Base-by-base conservation (phyloP, 2,329 filamentous ascomycete species). In the Phoma sp. region DNA sequence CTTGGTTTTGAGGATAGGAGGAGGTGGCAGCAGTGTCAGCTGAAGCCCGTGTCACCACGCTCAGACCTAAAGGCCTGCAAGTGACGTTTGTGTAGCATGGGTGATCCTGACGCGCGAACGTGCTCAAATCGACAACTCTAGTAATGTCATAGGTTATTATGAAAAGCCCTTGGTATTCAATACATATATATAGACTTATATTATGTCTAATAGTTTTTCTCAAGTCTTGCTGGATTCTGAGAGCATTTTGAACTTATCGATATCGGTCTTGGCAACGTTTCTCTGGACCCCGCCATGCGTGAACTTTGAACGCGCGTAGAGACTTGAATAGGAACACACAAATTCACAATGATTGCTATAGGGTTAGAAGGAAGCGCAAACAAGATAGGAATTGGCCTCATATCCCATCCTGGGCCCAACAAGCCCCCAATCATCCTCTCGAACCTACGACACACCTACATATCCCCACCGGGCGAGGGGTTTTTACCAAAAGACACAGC, bases 401-500 rank as follows among this genome's bases (percentile, higher is more conserved):
- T 99, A 74, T 84, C 86, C 23, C 95, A 98, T 79, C 82, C 86
- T 3, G 67, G 78, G 58, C 70, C 78, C 7, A 70, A 72, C 51
- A 67, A 73, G 39, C 52, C 77, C 66, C 75, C 78, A 25, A 78
- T 81, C 55, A 72, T 99, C 72, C 90, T 99, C 63, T 88, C 93
- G 72, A 99, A 99, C 79, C 83, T 99, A 62, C 89, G 95, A 49
- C 90, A 98, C 79, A 99, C 95, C 18, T 99, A 93, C 79, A 83
- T 89, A 67, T 90, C 93, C 39, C 93, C 95, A 4, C 92, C 95
- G 0, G 95, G 95, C 38, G 90, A 93, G 56, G 95, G 95, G 4
- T 98, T 99, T 78, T 84, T 98, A 4, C 95, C 95, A 58, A 97
- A 98, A 74, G 95, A 99, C 78, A 97, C 93, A 0, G 95, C 95